Base-by-base conservation (phyloP, 2,329 filamentous ascomycete genomes). In the Helminthosporium solani region DNA sequence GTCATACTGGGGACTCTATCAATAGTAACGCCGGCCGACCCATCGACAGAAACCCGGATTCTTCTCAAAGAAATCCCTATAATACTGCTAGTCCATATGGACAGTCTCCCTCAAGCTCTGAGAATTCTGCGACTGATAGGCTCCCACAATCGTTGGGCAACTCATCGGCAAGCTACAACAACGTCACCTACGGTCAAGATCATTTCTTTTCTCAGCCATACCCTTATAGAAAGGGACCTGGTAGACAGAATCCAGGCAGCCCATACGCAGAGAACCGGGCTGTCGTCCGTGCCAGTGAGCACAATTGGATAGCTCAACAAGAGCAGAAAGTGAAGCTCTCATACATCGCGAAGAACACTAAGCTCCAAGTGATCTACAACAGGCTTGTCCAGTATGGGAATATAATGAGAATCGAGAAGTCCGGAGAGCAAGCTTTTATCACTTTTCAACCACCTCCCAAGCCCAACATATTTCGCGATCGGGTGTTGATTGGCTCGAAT, bases 351-450 rank as follows among this genome's bases (percentile, higher is more conserved):
- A 57, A 51, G 27, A 21, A 15, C 1, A 57, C 15, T 33, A 57
- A 54, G 56, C 60, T 50, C 1, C 50, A 49, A 20, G 52, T 61
- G 9, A 43, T 64, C 2, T 62, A 67, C 21, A 11, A 56, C 2
- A 50, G 50, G 3, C 34, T 68, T 21, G 54, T 54, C 9, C 28
- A 19, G 0, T 62, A 61, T 34, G 67, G 68, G 1, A 57, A 46
- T 8, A 57, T 71, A 9, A 33, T 53, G 15, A 58, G 51, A 36
- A 63, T 72, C 33, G 63, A 69, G 0, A 60, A 70, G 23, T 35
- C 54, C 27, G 2, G 9, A 41, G 53, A 33, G 46, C 45, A 23
- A 19, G 64, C 61, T 16, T 64, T 33, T 38, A 57, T 67, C 1
- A 44, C 49, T 0, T 66, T 64, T 19, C 60, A 56, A 21, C 58